phyloP scores from a whole-genome alignment of 192 early-diverging fungal species.

The Jimgerdemannia lactiflua region DNA sequence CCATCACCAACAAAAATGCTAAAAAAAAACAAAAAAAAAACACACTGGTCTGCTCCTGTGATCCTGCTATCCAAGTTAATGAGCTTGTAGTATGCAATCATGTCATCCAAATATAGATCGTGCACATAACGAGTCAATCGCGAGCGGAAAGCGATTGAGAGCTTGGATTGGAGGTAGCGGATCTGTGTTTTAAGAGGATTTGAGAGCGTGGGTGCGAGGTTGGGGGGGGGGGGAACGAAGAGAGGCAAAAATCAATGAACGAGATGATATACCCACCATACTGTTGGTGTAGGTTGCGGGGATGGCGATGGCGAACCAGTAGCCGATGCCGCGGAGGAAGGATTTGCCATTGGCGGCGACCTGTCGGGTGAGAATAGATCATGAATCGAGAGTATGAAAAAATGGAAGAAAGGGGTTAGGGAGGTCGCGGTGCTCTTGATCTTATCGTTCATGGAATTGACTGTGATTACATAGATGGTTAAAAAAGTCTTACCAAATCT shows the following conservation, averaged over 20 bases:
- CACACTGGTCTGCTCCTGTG: constrained; percentile 80
- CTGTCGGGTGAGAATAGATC: constrained; percentile 20
- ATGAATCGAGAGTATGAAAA: background rate
- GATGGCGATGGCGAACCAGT: constrained; percentile 93
- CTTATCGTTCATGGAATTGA: too few relatives aligned
- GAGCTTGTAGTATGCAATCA: constrained; percentile 86
- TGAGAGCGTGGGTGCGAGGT: background rate
- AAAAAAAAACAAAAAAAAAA: too few relatives aligned
- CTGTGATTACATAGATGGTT: too few relatives aligned
- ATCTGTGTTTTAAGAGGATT: constrained; percentile 29
- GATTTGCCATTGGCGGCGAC: constrained; percentile 75
- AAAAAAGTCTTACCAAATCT: constrained; percentile 68
- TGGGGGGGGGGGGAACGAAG: background rate
- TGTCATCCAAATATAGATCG: constrained; percentile 76
- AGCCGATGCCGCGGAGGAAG: constrained; percentile 74
- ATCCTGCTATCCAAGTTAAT: constrained; percentile 91
- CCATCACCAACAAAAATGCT: too few relatives aligned
- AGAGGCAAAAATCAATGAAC: background rate
- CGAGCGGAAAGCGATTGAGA: constrained; percentile 77
- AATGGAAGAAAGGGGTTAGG: background rate
- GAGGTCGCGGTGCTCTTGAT: too few relatives aligned
- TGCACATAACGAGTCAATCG: constrained; percentile 88
- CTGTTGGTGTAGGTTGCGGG: constrained; percentile 98
- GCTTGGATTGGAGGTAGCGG: constrained; percentile 68
- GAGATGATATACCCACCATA: constrained; percentile 65